Evolutionary conservation across 2,329 filamentous ascomycete species (phyloP).

Genomic region (Orbilia brochopaga): DNA sequence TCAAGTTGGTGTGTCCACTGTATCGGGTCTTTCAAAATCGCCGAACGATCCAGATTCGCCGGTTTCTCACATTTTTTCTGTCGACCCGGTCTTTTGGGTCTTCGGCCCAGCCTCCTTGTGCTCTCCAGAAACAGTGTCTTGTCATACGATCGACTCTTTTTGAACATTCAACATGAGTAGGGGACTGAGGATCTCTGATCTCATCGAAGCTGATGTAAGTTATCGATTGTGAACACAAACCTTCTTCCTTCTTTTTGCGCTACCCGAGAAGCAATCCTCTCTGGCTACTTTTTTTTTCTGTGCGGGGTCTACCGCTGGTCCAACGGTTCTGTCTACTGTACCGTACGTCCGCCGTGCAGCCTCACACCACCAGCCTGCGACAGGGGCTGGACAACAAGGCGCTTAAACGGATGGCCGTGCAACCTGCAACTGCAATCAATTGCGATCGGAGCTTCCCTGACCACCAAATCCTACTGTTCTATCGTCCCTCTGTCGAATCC

Average conservation of each 20-base stretch:
- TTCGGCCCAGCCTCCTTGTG: constrained; percentile 25
- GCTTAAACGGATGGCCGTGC: constrained; percentile 1
- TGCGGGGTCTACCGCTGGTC: constrained; percentile 1
- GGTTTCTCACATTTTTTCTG: constrained; percentile 37
- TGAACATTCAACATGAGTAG: constrained; percentile 30
- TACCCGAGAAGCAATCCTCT: constrained; percentile 11
- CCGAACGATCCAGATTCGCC: constrained; percentile 50
- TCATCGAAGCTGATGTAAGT: constrained; percentile 43
- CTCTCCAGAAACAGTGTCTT: neutral
- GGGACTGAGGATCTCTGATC: constrained; percentile 40
- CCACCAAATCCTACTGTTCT: neutral
- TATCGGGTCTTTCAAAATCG: constrained; percentile 50
- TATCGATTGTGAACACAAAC: neutral
- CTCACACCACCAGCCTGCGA: constrained; percentile 9
- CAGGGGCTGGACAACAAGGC: neutral
- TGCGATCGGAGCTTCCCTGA: neutral
- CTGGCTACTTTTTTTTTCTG: neutral
- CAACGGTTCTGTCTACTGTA: neutral
- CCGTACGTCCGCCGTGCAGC: neutral
- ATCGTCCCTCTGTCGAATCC: neutral
- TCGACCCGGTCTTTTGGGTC: constrained; percentile 43
- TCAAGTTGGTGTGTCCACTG: constrained; percentile 43
- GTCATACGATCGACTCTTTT: constrained; percentile 6
- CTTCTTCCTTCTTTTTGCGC: constrained; percentile 1
- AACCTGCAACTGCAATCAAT: neutral